Evolutionary conservation across 495 filamentous ascomycete genomes (phyloP).

Genomic region (Geopyxis carbonaria): DNA sequence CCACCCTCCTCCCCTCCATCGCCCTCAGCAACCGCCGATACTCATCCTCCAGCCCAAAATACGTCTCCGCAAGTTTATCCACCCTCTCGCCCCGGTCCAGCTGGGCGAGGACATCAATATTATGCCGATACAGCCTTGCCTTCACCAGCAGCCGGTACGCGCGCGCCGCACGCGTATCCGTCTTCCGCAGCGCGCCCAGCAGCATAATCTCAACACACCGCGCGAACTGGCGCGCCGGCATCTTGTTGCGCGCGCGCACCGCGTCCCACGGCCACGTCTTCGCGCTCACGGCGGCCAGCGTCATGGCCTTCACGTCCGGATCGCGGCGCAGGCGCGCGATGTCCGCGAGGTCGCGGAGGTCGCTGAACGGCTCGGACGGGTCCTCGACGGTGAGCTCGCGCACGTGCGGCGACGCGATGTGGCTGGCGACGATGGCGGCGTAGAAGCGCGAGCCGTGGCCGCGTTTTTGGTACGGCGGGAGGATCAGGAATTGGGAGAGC

Average conservation of each 20-base stretch:
- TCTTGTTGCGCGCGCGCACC: slow-evolving; percentile 19
- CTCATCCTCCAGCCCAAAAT: slow-evolving; percentile 61
- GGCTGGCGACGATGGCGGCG: slow-evolving; percentile 46
- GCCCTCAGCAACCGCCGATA: slow-evolving; percentile 51
- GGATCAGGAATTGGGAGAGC: slow-evolving; percentile 86
- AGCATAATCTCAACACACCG: slow-evolving; percentile 7
- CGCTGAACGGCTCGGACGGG: slow-evolving; percentile 86
- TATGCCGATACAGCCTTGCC: slow-evolving; percentile 41
- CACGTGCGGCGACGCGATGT: slow-evolving; percentile 42
- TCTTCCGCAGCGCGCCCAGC: slow-evolving; percentile 4
- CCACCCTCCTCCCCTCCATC: slow-evolving; percentile 30
- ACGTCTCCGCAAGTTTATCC: slow-evolving; percentile 63
- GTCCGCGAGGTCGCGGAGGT: slow-evolving; percentile 72
- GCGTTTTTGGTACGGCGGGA: slow-evolving; percentile 68
- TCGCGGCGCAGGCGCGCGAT: slow-evolving; percentile 44
- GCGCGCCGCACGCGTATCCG: slow-evolving; percentile 33
- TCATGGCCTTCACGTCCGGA: slow-evolving; percentile 36
- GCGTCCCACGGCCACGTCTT: slow-evolving; percentile 33
- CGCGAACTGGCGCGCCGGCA: slow-evolving; percentile 71
- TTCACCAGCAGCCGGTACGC: slow-evolving; percentile 45
- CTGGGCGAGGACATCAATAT: slow-evolving; percentile 59
- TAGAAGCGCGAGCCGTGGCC: slow-evolving; percentile 72
- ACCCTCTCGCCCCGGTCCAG: slow-evolving; percentile 59
- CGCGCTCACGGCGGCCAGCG: slow-evolving; percentile 22
- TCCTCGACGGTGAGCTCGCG: slow-evolving; percentile 88